Evolutionary conservation across 345 rosid genomes (phyloP).

Genomic region (Camelina neglecta): DNA sequence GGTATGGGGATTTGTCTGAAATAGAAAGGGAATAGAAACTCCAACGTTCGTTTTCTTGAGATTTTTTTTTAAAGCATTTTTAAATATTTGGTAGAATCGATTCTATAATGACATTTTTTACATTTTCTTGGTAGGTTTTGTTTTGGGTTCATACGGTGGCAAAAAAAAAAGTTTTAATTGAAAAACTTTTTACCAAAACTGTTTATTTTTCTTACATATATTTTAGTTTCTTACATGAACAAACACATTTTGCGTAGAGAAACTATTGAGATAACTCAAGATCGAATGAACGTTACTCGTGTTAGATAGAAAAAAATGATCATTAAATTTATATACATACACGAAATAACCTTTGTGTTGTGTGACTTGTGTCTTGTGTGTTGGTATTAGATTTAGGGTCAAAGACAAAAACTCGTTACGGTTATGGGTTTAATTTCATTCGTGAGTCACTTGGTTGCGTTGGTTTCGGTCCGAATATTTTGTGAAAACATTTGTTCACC

Average conservation of each 20-base stretch:
- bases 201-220: neutral
- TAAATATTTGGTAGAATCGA: conserved; percentile 28
- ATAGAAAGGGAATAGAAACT: conserved; percentile 42
- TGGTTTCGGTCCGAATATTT: neutral
- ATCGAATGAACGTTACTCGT: neutral
- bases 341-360: neutral
- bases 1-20: conserved; percentile 35
- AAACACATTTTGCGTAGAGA: too few relatives aligned
- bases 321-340: neutral
- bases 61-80: conserved; percentile 9
- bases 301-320: neutral
- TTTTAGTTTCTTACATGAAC: neutral
- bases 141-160: conserved; percentile 34
- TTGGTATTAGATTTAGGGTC: neutral
- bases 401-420: neutral
- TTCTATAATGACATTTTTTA: conserved; percentile 6
- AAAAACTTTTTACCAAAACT: neutral
- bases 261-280: too few relatives aligned
- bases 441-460: neutral
- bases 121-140: conserved; percentile 32
- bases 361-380: neutral
- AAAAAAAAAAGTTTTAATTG: neutral
- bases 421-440: neutral
- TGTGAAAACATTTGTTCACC: neutral
- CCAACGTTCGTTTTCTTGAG: conserved; percentile 32